A percentile compares a stretch with the other conserved stretches of the same genome.
These are phyloP conservation scores for Sporisorium exsertum DNA, from an alignment of 1,284 basidiomycete genomes.

Conservation along the genomic window DNA sequence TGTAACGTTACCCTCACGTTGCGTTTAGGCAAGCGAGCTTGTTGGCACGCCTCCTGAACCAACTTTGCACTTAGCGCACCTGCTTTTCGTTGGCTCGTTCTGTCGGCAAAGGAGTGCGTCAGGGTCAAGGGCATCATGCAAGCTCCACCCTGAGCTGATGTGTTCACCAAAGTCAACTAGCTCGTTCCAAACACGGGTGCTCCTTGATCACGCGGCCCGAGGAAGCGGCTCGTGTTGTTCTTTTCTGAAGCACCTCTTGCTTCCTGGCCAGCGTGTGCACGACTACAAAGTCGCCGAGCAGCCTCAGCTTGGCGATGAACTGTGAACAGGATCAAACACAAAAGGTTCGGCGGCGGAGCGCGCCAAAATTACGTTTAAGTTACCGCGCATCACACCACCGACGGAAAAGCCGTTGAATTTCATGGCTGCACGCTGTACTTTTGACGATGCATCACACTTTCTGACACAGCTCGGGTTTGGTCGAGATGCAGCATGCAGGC, in stretches of 20 bases:
- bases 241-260: not conserved
- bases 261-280: not conserved
- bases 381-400: not conserved
- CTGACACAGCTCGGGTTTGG: slow-evolving; percentile 7
- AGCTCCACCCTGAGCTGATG: not conserved
- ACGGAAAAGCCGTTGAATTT: slow-evolving; percentile 1
- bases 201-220: not conserved
- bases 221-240: slow-evolving; percentile 11
- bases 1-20: too few species aligned
- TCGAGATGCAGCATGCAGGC: not conserved
- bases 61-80: too few species aligned
- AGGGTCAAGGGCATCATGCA: slow-evolving; percentile 14
- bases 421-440: slow-evolving; percentile 17
- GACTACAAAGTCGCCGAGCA: not conserved
- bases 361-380: not conserved
- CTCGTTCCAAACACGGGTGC: not conserved
- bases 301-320: not conserved
- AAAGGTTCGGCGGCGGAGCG: not conserved
- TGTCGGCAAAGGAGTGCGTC: not conserved
- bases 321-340: not conserved
- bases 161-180: not conserved
- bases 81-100: not conserved
- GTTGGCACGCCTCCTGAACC: too few species aligned
- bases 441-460: slow-evolving; percentile 22
- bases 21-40: too few species aligned